Evolutionary conservation across 2,329 filamentous ascomycete genomes (phyloP), one percentile per base, ranked within the genome.

Genomic region (Fusarium xyrophilum): DNA sequence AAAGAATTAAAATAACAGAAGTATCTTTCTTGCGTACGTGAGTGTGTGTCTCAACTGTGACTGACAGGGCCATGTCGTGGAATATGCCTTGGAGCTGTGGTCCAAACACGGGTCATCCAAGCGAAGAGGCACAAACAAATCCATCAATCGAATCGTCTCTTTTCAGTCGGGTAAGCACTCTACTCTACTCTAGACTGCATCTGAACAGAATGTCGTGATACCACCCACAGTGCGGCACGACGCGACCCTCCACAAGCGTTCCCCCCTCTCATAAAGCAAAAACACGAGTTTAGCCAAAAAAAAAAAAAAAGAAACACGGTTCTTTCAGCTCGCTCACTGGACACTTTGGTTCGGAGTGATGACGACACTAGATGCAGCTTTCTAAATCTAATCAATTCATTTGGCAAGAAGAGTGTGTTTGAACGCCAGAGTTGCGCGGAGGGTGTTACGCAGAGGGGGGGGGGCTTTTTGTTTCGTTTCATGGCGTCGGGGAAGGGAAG

Each of bases 31-130:
- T 38, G 12, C 36, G 23, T 42, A 6, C n/a, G 38, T 47, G 25
- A 30, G 33, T 57, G 21, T 51, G 40, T 48, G 53, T 43, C 44
- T 47, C 23, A 23, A 7, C 35, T 42, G 25, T 52, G 56, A 47
- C 39, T 64, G 51, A 48, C 62, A 65, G 36, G 36, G 33, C 32
- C 27, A 65, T 65, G 62, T 39, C 6, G 60, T 68, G 64, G 33
- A 53, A 51, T 39, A 28, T 36, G 50, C 28, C 32, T 35, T 28
- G 32, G 43, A 44, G 42, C 48, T 50, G 48, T 51, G 28, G 28
- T 39, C 50, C 61, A 66, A 53, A 68, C 60, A 68, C 40, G 39
- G 65, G 47, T 44, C 32, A 27, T 55, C 28, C 61, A 68, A 68
- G 66, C 61, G 65, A 67, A 51, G 44, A 40, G 38, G 19, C 32